phyloP scores from a whole-genome alignment of 352 stramenopile species.

The Ophiocytium majus region DNA sequence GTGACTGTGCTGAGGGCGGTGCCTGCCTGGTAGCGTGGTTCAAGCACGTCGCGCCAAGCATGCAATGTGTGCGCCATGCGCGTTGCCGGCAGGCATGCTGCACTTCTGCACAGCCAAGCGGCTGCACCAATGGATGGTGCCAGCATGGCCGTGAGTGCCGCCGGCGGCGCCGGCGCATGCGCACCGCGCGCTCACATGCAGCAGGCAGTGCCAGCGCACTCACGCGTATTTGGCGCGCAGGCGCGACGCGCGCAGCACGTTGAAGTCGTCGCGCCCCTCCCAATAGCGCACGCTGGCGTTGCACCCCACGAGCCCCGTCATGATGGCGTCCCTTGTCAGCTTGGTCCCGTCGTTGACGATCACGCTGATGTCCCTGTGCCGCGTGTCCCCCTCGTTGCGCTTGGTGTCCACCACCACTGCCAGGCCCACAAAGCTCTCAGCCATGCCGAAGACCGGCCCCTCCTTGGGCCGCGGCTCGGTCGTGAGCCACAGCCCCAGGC shows the following conservation, averaged over 20 bases:
- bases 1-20: no score
- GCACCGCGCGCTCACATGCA: background rate
- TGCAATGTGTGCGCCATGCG: background rate
- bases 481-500: slow-evolving; percentile 10
- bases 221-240: slow-evolving; percentile 9
- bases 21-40: no score
- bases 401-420: slow-evolving; percentile 47
- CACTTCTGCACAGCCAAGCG: background rate
- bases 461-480: background rate
- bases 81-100: background rate
- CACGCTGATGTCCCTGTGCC: slow-evolving; percentile 42
- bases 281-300: slow-evolving; percentile 45
- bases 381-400: background rate
- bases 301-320: slow-evolving; percentile 23
- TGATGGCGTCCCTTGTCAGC: slow-evolving; percentile 17
- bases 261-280: slow-evolving; percentile 50
- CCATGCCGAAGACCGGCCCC: slow-evolving; percentile 36
- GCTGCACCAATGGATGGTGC: background rate
- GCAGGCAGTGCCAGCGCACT: no score
- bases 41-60: no score
- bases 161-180: background rate
- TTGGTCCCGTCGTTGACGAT: slow-evolving; percentile 34
- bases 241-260: slow-evolving; percentile 30
- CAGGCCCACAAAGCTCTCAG: slow-evolving; percentile 31
- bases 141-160: background rate